Conservation (phyloP, 441 rosid genomes). For the Omphalea diandra region DNA sequence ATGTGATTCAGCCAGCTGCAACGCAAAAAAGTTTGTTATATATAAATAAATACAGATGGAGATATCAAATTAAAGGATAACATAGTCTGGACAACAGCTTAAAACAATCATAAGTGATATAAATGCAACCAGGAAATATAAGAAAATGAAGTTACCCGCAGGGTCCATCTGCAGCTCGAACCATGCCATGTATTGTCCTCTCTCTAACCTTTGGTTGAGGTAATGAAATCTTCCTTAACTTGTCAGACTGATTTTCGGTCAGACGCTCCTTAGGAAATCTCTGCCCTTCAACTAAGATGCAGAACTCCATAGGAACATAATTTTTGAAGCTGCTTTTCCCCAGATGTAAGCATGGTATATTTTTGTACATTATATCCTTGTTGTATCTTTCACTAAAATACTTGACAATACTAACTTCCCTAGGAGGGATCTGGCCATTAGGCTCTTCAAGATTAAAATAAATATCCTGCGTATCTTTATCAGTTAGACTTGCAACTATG, state of each 20-base stretch:
- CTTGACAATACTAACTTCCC: slow-evolving; percentile 35
- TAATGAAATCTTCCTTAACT: slow-evolving; percentile 49
- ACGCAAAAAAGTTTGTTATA: not conserved
- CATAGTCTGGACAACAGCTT: not conserved
- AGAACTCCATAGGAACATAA: slow-evolving; percentile 75
- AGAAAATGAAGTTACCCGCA: slow-evolving; percentile 41
- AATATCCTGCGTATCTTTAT: slow-evolving; percentile 26
- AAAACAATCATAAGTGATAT: not conserved
- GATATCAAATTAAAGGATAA: not conserved
- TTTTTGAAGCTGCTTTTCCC: slow-evolving; percentile 44
- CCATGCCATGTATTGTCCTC: slow-evolving; percentile 42
- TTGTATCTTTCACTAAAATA: slow-evolving; percentile 53
- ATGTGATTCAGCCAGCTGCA: too few species aligned
- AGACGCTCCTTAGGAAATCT: slow-evolving; percentile 54
- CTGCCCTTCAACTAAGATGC: slow-evolving; percentile 62
- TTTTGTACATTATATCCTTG: slow-evolving; percentile 38
- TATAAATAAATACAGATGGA: too few species aligned
- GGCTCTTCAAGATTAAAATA: slow-evolving; percentile 36
- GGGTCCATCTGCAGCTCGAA: slow-evolving; percentile 48
- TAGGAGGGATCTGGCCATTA: slow-evolving; percentile 31
- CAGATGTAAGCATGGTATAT: slow-evolving; percentile 65
- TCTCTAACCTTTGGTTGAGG: slow-evolving; percentile 43
- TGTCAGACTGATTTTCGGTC: slow-evolving; percentile 30
- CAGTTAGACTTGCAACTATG: slow-evolving; percentile 45
- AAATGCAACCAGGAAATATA: not conserved